Base-by-base conservation (phyloP, 2,329 filamentous ascomycete genomes). In the Colletotrichum agaves region DNA sequence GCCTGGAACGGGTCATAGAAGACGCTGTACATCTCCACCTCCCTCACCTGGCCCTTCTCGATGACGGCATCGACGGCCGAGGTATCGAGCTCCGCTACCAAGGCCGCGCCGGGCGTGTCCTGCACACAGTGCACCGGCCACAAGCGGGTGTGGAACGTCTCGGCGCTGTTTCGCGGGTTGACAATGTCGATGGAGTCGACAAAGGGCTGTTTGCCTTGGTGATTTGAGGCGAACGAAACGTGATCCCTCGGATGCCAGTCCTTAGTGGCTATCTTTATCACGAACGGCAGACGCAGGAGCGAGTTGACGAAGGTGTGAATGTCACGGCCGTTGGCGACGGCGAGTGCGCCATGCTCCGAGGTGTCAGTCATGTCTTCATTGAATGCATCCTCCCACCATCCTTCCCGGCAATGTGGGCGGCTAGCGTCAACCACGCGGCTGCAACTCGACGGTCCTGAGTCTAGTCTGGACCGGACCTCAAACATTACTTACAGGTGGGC, bases 81-180 rank as follows among this genome's bases (percentile, higher is more conserved):
- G 13, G 75, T 67, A 56, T 93, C 82, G 1, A 98, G 84, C 75
- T 94, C 93, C 0, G 90, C 86, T 6, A 96, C 84, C 21, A 98
- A 83, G 56, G 88, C 85, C 0, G 92, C 90, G 11, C 96, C 96
- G 1, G 83, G 78, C 0, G 92, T 93, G 49, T 83, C 83, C 74
- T 93, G 90, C 8, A 98, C 86, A 80, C 96, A 98, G 81, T 99
- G 96, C 21, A 88, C 87, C 0, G 96, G 96, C 96, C 96, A 99
- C 10, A 99, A 85, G 43, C 88, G 84, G 61, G 90, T 90, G 44
- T 82, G 78, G 80, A 93, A 90, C 23, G 81, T 84, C 76, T 92
- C 88, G 8, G 82, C 73, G 4, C 87, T 77, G 78, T 93, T 88
- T 71, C 80, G 72, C 1, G 92, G 92, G 78, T 94, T 93, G 60